A percentile compares a stretch with the other conserved stretches of the same genome.
Conservation (phyloP, 2,329 filamentous ascomycete species). For the Colletotrichum nymphaeae region DNA sequence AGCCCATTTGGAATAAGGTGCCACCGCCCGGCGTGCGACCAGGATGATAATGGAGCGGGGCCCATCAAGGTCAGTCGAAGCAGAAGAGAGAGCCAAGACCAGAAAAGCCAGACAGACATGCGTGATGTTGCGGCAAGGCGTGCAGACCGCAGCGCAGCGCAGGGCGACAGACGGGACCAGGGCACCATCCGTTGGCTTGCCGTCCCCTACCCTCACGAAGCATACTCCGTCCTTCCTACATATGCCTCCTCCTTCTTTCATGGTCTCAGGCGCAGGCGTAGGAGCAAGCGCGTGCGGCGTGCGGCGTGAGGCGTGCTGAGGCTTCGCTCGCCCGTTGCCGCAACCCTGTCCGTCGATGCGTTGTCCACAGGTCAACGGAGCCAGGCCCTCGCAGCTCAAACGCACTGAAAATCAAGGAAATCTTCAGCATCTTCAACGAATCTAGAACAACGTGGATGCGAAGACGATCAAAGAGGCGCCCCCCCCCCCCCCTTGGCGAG, state of each 20-base stretch:
- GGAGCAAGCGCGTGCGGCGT: background rate
- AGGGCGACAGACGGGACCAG: background rate
- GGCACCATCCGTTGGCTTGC: background rate
- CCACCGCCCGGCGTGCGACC: background rate
- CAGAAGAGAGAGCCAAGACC: background rate
- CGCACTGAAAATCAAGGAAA: background rate
- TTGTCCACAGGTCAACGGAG: background rate
- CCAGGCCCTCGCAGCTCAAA: background rate
- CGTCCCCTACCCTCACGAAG: background rate
- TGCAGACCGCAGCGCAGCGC: background rate
- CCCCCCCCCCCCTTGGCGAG: too few relatives aligned
- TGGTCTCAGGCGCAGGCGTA: background rate
- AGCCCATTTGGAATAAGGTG: slow-evolving; percentile 8
- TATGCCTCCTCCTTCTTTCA: background rate
- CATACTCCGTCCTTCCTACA: background rate
- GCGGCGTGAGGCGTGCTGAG: background rate
- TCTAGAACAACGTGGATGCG: background rate
- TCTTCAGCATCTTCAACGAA: background rate
- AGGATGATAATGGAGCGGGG: background rate
- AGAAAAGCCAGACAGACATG: slow-evolving; percentile 3
- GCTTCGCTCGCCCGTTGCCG: background rate
- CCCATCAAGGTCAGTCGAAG: background rate
- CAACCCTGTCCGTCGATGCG: background rate
- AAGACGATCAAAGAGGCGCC: background rate
- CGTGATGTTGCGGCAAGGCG: slow-evolving; percentile 9